Conservation (phyloP, 2,329 filamentous ascomycete genomes). For the Alternaria ethzedia region DNA sequence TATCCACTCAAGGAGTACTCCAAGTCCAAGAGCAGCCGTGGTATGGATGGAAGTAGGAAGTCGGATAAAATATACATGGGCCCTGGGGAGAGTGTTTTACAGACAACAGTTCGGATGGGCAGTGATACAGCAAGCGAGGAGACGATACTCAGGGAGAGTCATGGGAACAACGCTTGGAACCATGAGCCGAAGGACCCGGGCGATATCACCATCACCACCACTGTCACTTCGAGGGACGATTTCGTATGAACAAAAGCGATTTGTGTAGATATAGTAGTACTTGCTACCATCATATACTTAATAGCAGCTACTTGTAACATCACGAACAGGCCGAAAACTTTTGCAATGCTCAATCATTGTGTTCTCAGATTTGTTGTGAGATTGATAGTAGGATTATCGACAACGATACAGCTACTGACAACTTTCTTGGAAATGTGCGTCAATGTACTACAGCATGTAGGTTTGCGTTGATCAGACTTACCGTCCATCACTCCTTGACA, state of each 20-base stretch:
- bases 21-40: constrained; percentile 19
- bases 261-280: not conserved
- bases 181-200: constrained; percentile 9
- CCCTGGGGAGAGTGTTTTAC: constrained; percentile 19
- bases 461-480: not conserved
- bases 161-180: constrained; percentile 2
- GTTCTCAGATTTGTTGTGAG: not conserved
- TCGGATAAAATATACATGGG: constrained; percentile 27
- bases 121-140: constrained; percentile 37
- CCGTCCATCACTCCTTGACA: not conserved
- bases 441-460: not conserved
- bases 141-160: constrained; percentile 29
- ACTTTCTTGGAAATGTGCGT: not conserved
- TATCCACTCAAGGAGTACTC: constrained; percentile 31
- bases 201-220: constrained; percentile 21
- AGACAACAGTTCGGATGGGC: constrained; percentile 28
- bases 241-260: not conserved
- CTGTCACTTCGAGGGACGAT: constrained; percentile 12
- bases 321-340: not conserved
- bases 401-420: not conserved
- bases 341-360: not conserved
- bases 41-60: constrained; percentile 5
- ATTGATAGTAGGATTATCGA: not conserved
- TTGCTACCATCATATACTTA: not conserved
- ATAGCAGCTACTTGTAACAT: not conserved